phyloP scores from a whole-genome alignment of 164 flowering plant genomes.

The Stephania japonica region DNA sequence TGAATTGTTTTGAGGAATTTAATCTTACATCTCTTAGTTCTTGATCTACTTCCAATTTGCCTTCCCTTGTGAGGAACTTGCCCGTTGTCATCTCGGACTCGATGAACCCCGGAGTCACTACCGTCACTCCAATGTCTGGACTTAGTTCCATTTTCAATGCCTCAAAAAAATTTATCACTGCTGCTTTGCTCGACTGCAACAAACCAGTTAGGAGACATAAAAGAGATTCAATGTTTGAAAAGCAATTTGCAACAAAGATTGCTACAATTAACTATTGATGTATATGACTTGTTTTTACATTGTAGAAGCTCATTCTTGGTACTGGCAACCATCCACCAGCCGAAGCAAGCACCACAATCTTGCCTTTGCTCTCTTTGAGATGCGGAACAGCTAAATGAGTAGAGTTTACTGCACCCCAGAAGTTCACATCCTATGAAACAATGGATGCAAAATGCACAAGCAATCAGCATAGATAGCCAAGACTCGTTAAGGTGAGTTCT shows the following conservation, averaged over 20 bases:
- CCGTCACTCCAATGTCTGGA: constrained; percentile 34
- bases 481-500: too few species aligned
- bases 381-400: constrained; percentile 45
- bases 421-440: constrained; percentile 39
- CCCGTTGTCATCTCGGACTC: constrained; percentile 48
- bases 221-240: background rate
- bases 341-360: constrained; percentile 36
- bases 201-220: background rate
- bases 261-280: too few species aligned
- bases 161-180: constrained; percentile 20
- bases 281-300: constrained; percentile 20
- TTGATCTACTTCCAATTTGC: constrained; percentile 24
- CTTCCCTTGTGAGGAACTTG: constrained; percentile 32
- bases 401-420: constrained; percentile 48
- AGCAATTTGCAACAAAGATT: background rate
- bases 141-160: constrained; percentile 39
- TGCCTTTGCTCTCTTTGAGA: constrained; percentile 40
- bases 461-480: too few species aligned
- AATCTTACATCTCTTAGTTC: constrained; percentile 41
- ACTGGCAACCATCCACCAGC: constrained; percentile 29
- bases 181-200: constrained; percentile 25
- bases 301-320: constrained; percentile 34
- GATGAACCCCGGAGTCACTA: constrained; percentile 46
- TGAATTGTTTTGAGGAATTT: background rate
- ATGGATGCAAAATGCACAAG: too few species aligned